These are phyloP conservation scores for Rhynchosporium graminicola DNA, from an alignment of 2,329 filamentous ascomycete species.

Conservation along the genomic window DNA sequence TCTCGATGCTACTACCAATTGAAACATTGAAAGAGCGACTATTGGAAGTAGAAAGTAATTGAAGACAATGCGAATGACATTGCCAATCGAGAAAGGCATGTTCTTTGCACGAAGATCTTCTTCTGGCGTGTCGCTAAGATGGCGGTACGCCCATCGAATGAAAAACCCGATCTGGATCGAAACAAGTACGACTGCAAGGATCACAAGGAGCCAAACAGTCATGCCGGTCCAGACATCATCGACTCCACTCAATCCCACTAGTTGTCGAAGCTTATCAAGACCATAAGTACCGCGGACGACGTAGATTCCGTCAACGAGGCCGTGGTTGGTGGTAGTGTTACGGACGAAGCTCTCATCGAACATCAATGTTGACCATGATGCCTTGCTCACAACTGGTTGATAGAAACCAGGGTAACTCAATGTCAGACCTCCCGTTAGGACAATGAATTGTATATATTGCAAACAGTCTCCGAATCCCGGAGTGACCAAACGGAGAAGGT, in stretches of 20 bases:
- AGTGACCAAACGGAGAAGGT: constrained; percentile 87
- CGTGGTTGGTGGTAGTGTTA: constrained; percentile 63
- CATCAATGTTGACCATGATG: constrained; percentile 84
- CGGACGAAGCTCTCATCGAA: constrained; percentile 91
- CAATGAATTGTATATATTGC: constrained; percentile 93
- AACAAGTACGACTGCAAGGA: constrained; percentile 67
- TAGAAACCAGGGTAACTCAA: constrained; percentile 93
- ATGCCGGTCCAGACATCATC: constrained; percentile 92
- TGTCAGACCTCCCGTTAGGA: constrained; percentile 82
- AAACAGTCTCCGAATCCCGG: constrained; percentile 96
- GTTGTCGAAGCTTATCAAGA: constrained; percentile 74
- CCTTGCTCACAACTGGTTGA: constrained; percentile 86
- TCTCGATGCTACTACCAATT: constrained; percentile 72
- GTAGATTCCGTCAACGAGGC: constrained; percentile 84
- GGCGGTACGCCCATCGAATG: constrained; percentile 73
- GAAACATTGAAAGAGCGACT: constrained; percentile 84
- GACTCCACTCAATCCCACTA: constrained; percentile 75
- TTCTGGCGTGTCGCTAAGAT: constrained; percentile 69
- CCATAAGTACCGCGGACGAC: constrained; percentile 76
- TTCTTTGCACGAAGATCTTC: constrained; percentile 92
- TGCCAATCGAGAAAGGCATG: constrained; percentile 79
- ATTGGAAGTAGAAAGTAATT: constrained; percentile 91
- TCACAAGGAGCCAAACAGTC: constrained; percentile 84
- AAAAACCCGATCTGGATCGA: constrained; percentile 77
- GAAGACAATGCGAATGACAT: constrained; percentile 81